A percentile compares a stretch with the other conserved stretches of the same genome.
Evolutionary conservation across 2,329 filamentous ascomycete species (phyloP).

Genomic region (Aspergillus sergii): DNA sequence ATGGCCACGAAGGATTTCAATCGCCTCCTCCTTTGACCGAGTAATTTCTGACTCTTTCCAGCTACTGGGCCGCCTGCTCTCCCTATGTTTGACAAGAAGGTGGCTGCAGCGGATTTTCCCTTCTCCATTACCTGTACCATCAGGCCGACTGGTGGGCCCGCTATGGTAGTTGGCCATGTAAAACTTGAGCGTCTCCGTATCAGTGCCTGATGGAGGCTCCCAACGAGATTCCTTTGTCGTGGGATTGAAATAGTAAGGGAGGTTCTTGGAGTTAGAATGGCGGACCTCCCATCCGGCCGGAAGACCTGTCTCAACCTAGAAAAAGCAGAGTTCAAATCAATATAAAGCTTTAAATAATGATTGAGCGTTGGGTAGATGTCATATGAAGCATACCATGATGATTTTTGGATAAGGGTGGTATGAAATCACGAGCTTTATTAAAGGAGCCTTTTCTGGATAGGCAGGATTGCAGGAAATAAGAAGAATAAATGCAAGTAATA

Average conservation of each 20-base stretch:
- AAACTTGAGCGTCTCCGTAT: slow-evolving; percentile 87
- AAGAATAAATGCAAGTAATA: slow-evolving; percentile 1
- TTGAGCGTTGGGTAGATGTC: neutral
- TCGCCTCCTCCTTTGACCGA: slow-evolving; percentile 83
- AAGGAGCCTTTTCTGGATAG: neutral
- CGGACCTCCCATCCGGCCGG: slow-evolving; percentile 92
- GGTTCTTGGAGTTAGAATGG: slow-evolving; percentile 96
- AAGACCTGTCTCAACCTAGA: slow-evolving; percentile 73
- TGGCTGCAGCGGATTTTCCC: slow-evolving; percentile 94
- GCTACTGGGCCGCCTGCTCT: slow-evolving; percentile 84
- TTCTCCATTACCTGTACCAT: slow-evolving; percentile 50
- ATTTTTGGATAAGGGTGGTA: neutral
- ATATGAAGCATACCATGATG: slow-evolving; percentile 16
- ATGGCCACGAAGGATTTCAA: slow-evolving; percentile 72
- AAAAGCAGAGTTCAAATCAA: slow-evolving; percentile 10
- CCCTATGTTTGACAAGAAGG: slow-evolving; percentile 88
- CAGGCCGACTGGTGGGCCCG: slow-evolving; percentile 41
- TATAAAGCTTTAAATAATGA: slow-evolving; percentile 7
- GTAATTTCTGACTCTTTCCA: slow-evolving; percentile 93
- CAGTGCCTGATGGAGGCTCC: slow-evolving; percentile 87
- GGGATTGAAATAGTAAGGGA: slow-evolving; percentile 97
- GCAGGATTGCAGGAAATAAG: neutral
- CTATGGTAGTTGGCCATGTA: slow-evolving; percentile 93
- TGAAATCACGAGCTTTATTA: neutral
- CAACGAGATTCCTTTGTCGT: slow-evolving; percentile 85